Evolutionary conservation across 192 early-diverging fungal genomes (phyloP).

Genomic region (Mortierella antarctica): DNA sequence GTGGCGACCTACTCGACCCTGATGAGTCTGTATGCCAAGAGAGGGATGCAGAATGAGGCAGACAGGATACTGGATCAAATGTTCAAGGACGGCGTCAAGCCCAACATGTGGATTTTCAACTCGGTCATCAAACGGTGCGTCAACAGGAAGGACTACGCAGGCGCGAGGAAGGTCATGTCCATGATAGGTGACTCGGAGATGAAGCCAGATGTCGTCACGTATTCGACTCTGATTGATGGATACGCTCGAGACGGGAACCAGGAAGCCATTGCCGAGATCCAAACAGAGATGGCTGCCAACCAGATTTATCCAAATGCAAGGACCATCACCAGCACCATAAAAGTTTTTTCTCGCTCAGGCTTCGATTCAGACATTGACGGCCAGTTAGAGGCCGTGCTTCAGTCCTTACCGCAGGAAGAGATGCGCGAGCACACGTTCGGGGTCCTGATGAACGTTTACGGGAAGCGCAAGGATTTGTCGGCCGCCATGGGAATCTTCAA

Average conservation of each 20-base stretch:
- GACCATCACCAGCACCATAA: conserved; percentile 45
- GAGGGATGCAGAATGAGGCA: conserved; percentile 15
- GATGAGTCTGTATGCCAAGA: conserved; percentile 27
- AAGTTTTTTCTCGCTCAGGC: conserved; percentile 31
- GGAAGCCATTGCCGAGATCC: conserved; percentile 39
- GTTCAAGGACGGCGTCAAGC: conserved; percentile 32
- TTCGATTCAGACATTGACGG: conserved; percentile 27
- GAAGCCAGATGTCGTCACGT: conserved; percentile 44
- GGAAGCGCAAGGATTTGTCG: conserved; percentile 37
- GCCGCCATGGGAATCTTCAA: conserved; percentile 33
- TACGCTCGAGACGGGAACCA: conserved; percentile 39
- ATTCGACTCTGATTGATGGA: conserved; percentile 44
- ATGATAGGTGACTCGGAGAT: conserved; percentile 19
- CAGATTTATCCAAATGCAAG: conserved; percentile 31
- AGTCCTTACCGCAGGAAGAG: conserved; percentile 30
- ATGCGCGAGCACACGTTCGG: conserved; percentile 45
- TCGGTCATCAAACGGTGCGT: conserved; percentile 32
- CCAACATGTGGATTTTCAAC: conserved; percentile 50
- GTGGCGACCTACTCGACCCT: conserved; percentile 40
- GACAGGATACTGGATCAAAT: conserved; percentile 35
- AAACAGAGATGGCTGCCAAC: conserved; percentile 38
- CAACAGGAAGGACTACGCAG: conserved; percentile 17
- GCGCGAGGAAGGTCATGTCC: conserved; percentile 18
- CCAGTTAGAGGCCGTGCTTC: conserved; percentile 12
- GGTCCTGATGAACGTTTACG: conserved; percentile 47